Evolutionary conservation across 75 land plant genomes (phyloP), one percentile per base, ranked within the genome.

Genomic region (Cryptomeria japonica): DNA sequence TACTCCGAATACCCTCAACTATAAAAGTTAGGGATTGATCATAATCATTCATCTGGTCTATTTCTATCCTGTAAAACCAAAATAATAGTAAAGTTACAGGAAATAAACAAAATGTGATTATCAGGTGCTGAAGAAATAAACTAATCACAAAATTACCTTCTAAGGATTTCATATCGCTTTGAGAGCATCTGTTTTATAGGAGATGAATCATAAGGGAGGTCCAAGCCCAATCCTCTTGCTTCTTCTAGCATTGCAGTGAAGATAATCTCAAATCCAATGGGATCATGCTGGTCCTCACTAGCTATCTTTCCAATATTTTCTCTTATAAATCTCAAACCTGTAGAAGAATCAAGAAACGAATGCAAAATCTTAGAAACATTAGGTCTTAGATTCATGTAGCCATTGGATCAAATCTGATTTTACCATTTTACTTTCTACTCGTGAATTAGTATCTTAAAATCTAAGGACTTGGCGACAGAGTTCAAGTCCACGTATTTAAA

Each of bases 241-340:
- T 89, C 83, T 58, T 92, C 90, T 51, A 92, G 41, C 93, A 93
- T 88, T 64, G 89, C 91, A 83, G 93, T 88, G 85, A 93, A 93
- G 73, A 92, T 92, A 41, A 93, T 89, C 19, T 92, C 90, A 87
- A 92, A 93, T 55, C 94, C 94, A 82, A 90, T 31, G 44, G 91
- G 91, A 51, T 89, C 84, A 73, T 86, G 84, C 86, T 90, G 88
- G 18, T 87, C 84, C 85, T 90, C 90, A 72, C 86, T 89, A 44
- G 18, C 76, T 39, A 86, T 84, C 11, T 61, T 86, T 61, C 72
- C 89, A 87, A 90, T 77, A 56, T 93, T 88, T 82, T 44, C 32
- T 82, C 84, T 82, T 46, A 82, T 44, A 82, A 44, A 82, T 46
- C 51, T 82, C 42, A 82, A 82, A n/a, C 84, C 84, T 82, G 84